A percentile compares a stretch with the other conserved stretches of the same genome.
Conservation (phyloP, 495 filamentous ascomycete species). For the Cudoniella acicularis region DNA sequence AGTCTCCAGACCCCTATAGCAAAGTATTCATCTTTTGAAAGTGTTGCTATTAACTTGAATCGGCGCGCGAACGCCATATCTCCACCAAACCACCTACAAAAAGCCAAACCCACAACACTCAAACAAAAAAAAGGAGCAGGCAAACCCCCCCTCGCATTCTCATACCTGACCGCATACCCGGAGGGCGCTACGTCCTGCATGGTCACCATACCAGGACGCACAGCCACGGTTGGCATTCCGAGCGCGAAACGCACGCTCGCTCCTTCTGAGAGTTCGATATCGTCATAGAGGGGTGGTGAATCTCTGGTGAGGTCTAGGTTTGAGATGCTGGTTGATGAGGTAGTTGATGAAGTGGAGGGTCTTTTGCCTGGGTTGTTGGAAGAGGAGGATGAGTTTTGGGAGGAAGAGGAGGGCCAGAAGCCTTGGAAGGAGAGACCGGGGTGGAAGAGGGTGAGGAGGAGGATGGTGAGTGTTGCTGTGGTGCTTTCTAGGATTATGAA, state of each 20-base stretch:
- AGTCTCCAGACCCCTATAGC: too few relatives aligned
- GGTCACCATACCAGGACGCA: neutral
- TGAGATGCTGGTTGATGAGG: neutral
- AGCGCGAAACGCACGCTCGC: neutral
- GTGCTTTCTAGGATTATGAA: slow-evolving; percentile 69
- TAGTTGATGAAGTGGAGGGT: neutral
- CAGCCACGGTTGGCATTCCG: neutral
- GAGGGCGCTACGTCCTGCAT: neutral
- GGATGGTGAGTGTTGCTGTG: slow-evolving; percentile 49
- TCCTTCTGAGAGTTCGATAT: neutral
- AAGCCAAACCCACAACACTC: too few relatives aligned
- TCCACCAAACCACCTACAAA: too few relatives aligned
- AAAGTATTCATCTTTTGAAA: too few relatives aligned
- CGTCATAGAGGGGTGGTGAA: neutral
- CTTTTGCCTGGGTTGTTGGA: neutral
- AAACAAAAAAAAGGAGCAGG: too few relatives aligned
- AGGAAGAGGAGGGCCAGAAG: neutral
- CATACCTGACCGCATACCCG: neutral
- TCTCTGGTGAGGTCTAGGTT: neutral
- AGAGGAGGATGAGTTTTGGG: neutral
- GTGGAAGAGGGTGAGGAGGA: slow-evolving; percentile 51
- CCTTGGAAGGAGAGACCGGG: slow-evolving; percentile 47
- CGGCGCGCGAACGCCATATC: too few relatives aligned
- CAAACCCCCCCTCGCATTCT: neutral
- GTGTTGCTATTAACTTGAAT: too few relatives aligned